These are phyloP conservation scores for Gentiana dahurica DNA, from an alignment of 257 asterid species.

Conservation along the genomic window DNA sequence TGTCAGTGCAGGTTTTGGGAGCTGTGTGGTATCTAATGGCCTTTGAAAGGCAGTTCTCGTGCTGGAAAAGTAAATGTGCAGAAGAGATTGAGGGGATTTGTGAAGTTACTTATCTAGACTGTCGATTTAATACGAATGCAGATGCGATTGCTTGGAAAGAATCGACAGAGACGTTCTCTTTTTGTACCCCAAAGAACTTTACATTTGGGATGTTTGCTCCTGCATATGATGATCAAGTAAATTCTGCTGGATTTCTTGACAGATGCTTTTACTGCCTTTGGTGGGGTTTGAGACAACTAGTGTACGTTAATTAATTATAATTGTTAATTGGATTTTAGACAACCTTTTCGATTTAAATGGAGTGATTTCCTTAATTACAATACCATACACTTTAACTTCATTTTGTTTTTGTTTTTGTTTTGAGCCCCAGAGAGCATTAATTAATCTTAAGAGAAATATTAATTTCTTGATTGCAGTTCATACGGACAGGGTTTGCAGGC, in stretches of 20 bases:
- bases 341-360: too few species aligned
- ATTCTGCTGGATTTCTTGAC: constrained; percentile 35
- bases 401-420: too few species aligned
- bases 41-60: constrained; percentile 54
- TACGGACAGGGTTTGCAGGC: constrained; percentile 65
- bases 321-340: too few species aligned
- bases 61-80: constrained; percentile 58
- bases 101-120: constrained; percentile 35
- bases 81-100: constrained; percentile 30
- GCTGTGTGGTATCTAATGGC: constrained; percentile 82
- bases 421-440: neutral
- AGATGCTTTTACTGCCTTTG: constrained; percentile 77
- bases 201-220: constrained; percentile 62
- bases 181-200: constrained; percentile 33
- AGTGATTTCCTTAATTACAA: neutral
- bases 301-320: constrained; percentile 22
- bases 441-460: neutral
- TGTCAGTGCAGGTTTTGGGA: constrained; percentile 50
- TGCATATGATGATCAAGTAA: constrained; percentile 44
- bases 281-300: constrained; percentile 70
- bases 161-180: constrained; percentile 29
- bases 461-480: constrained; percentile 36
- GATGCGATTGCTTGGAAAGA: constrained; percentile 33
- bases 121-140: constrained; percentile 11
- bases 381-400: too few species aligned